phyloP scores from a whole-genome alignment of 2,329 filamentous ascomycete genomes.

The Fusarium floridanum region DNA sequence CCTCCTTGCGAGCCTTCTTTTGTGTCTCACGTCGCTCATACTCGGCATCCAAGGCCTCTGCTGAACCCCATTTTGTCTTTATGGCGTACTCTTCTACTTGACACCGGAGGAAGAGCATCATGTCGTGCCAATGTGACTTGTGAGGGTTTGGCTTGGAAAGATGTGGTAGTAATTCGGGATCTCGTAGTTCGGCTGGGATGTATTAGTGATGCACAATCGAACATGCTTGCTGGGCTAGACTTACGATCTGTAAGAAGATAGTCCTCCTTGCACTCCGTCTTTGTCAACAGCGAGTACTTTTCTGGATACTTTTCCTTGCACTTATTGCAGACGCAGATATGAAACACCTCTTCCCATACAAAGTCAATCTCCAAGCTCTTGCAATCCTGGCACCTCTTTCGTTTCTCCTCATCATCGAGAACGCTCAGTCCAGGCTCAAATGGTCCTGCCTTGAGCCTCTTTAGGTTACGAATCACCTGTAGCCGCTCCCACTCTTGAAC shows the following conservation, averaged over 20 bases:
- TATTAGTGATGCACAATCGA: slow-evolving; percentile 11
- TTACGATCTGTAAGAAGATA: slow-evolving; percentile 92
- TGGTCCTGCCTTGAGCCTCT: slow-evolving; percentile 80
- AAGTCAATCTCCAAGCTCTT: slow-evolving; percentile 89
- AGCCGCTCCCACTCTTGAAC: slow-evolving; percentile 90
- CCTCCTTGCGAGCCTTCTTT: slow-evolving; percentile 88
- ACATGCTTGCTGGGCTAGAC: slow-evolving; percentile 50
- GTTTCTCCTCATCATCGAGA: slow-evolving; percentile 70
- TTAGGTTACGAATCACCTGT: slow-evolving; percentile 79
- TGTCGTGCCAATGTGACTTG: slow-evolving; percentile 96
- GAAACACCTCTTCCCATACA: slow-evolving; percentile 91
- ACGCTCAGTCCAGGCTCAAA: slow-evolving; percentile 92
- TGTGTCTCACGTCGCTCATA: slow-evolving; percentile 83
- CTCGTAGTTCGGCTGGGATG: slow-evolving; percentile 82
- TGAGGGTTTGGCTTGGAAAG: slow-evolving; percentile 93
- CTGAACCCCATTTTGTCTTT: slow-evolving; percentile 88
- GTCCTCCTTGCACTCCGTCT: slow-evolving; percentile 95
- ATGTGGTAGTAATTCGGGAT: slow-evolving; percentile 87
- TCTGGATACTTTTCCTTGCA: slow-evolving; percentile 94
- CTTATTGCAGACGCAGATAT: slow-evolving; percentile 77
- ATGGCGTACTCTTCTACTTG: slow-evolving; percentile 97
- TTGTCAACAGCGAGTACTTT: slow-evolving; percentile 94
- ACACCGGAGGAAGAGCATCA: slow-evolving; percentile 95
- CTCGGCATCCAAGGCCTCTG: slow-evolving; percentile 88
- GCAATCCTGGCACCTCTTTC: slow-evolving; percentile 88